Evolutionary conservation across 1,139 yeast genomes (phyloP).

Genomic region (Sugiyamaella pinicola): DNA sequence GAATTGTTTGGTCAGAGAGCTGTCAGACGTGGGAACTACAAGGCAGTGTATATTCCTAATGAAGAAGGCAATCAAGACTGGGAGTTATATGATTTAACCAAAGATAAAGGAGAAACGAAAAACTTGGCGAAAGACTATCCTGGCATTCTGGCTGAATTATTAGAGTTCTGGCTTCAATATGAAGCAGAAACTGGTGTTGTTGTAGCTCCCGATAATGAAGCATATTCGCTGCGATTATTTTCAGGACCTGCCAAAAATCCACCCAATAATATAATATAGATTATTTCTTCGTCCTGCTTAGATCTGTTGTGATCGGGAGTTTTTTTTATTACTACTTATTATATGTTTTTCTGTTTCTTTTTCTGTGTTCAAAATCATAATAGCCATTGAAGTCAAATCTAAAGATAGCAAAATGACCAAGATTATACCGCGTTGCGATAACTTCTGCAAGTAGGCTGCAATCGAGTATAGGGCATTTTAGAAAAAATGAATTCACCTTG

Average conservation of each 20-base stretch:
- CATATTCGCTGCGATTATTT: slow-evolving; percentile 13
- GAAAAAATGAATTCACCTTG: no score
- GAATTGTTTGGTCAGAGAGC: slow-evolving; percentile 59
- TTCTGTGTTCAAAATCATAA: no score
- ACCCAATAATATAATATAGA: no score
- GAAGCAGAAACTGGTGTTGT: slow-evolving; percentile 58
- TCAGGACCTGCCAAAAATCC: slow-evolving; percentile 2
- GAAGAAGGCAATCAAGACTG: slow-evolving; percentile 53
- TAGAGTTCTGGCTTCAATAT: slow-evolving; percentile 55
- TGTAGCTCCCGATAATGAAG: slow-evolving; percentile 31
- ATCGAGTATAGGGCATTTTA: no score
- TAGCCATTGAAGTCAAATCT: no score
- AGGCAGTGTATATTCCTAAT: slow-evolving; percentile 52
- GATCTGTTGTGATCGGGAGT: no score
- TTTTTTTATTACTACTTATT: no score
- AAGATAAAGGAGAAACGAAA: slow-evolving; percentile 52
- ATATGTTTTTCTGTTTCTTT: no score
- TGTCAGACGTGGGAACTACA: slow-evolving; percentile 52
- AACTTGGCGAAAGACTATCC: slow-evolving; percentile 47
- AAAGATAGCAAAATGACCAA: no score
- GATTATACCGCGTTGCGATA: no score
- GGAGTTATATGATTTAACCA: slow-evolving; percentile 50
- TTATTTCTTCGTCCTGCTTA: no score
- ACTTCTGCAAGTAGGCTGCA: no score
- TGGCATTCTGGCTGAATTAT: slow-evolving; percentile 45